Evolutionary conservation across 305 asterid species (phyloP), one percentile per base, ranked within the genome.

Genomic region (Fraxinus nigra): DNA sequence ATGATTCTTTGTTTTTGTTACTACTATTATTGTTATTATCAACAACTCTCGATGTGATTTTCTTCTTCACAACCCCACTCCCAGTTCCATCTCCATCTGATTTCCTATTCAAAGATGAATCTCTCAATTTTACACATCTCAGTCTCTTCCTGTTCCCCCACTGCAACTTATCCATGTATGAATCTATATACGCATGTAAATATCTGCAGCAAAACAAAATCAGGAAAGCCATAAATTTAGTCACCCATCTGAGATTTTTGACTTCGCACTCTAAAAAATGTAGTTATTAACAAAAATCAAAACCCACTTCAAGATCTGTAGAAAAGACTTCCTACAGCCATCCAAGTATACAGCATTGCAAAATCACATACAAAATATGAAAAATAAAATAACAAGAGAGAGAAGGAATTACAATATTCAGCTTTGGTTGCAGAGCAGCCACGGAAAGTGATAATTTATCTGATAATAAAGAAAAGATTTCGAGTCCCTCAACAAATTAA

Each of bases 81-180:
- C 89, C 81, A 78, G 84, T 33, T 65, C 86, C 81, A 78, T 81
- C 81, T 67, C 88, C 89, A 43, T 89, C 97, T 14, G 92, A 87
- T 90, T 92, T 92, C 40, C 91, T 93, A 85, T 85, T 92, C 83
- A 87, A 82, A 84, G 89, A 82, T 1, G 94, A 86, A 72, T 90
- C 95, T 76, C 91, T 92, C 37, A 87, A 88, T 84, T 92, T 92
- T 48, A 92, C 88, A 82, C 97, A 92, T 76, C 97, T 87, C 81
- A 91, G 86, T 85, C 93, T 90, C 90, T 92, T 92, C 63, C 92
- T 87, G 73, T 90, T 92, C 65, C 97, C 97, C 97, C 97, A 92
- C 89, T 92, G 97, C 86, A 92, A 83, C 87, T 92, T 91, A 87
- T 92, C 97, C 97, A 92, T 92, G 28, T 79, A 77, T 38, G 30